Base-by-base conservation (phyloP, 2,329 filamentous ascomycete species). In the Sordariomycetes sp. region DNA sequence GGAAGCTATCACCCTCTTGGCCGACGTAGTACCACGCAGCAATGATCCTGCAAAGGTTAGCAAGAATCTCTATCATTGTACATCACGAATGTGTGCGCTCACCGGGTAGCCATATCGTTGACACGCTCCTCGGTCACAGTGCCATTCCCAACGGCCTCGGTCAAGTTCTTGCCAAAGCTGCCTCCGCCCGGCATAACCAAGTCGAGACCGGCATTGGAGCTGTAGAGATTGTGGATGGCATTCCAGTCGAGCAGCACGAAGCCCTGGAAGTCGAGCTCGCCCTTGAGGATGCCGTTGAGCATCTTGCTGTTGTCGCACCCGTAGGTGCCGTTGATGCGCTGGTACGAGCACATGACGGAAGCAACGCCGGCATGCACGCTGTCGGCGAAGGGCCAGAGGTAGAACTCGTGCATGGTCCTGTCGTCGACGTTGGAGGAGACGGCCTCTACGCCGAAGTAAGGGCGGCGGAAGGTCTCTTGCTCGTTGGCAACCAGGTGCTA, bases 51-150 rank as follows among this genome's bases (percentile, higher is more conserved):
- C 75, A 36, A 8, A 4, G 2, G 21, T 29, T 17, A 36, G 16
- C 8, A 11, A 23, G 17, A 23, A n/a, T 15, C 3, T 9, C n/a
- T 9, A 3, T 16, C 15, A 6, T 8, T 27, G 14, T 15, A n/a
- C n/a, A n/a, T n/a, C n/a, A n/a, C n/a, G n/a, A n/a, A n/a, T n/a
- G n/a, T 21, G 8, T 9, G 11, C 14, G 6, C 20, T 27, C 20
- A 54, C 41, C 86, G 77, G 8, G 79, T 81, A 1, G 74, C 82
- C 76, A 90, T 90, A 53, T 94, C 86, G 35, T 83, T 79, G 2
- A 93, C 50, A 18, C 86, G 70, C 50, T 70, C 77, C 43, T 80
- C 74, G 1, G 73, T 72, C 8, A 93, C 63, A 1, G 81, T 84
- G 4, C 85, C 83, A 46, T 92, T 92, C 20, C 73, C 60, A n/a